Percentiles rank a stretch among this genome's conserved stretches.
These are phyloP conservation scores for Termitomyces sp. DNA, from an alignment of 768 basidiomycete species.

Conservation along the genomic window DNA sequence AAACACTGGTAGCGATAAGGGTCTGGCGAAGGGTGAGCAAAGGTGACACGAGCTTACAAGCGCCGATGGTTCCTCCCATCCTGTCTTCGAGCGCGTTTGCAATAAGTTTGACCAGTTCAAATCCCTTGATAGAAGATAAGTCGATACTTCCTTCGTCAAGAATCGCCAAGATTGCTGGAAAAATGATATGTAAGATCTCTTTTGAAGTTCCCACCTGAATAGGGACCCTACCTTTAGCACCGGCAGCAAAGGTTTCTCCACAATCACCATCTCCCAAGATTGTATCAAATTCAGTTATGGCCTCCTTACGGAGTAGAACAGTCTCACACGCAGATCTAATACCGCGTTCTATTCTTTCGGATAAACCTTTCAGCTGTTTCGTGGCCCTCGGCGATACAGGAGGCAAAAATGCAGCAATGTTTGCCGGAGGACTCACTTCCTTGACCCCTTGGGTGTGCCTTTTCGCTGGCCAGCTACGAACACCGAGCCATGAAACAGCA, in stretches of 20 bases:
- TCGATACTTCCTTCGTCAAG: slow-evolving; percentile 15
- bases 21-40: not conserved
- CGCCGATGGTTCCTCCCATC: slow-evolving; percentile 56
- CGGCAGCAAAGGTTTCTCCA: slow-evolving; percentile 50
- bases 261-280: slow-evolving; percentile 63
- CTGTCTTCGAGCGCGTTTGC: slow-evolving; percentile 41
- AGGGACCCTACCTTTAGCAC: slow-evolving; percentile 27
- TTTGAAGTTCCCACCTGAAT: not conserved
- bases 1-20: slow-evolving; percentile 26
- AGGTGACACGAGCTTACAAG: slow-evolving; percentile 24
- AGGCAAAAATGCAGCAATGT: not conserved
- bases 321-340: slow-evolving; percentile 33
- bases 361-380: not conserved
- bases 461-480: slow-evolving; percentile 21
- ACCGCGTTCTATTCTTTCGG: slow-evolving; percentile 17
- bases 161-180: not conserved
- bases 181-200: not conserved
- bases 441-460: not conserved
- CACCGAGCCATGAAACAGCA: slow-evolving; percentile 35
- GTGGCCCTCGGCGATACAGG: not conserved
- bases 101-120: slow-evolving; percentile 21
- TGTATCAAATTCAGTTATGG: slow-evolving; percentile 55
- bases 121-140: slow-evolving; percentile 7
- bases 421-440: not conserved
- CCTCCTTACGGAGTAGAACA: slow-evolving; percentile 40